Evolutionary conservation across 2,329 filamentous ascomycete genomes (phyloP).

Genomic region (Aspergillus arachidicola): DNA sequence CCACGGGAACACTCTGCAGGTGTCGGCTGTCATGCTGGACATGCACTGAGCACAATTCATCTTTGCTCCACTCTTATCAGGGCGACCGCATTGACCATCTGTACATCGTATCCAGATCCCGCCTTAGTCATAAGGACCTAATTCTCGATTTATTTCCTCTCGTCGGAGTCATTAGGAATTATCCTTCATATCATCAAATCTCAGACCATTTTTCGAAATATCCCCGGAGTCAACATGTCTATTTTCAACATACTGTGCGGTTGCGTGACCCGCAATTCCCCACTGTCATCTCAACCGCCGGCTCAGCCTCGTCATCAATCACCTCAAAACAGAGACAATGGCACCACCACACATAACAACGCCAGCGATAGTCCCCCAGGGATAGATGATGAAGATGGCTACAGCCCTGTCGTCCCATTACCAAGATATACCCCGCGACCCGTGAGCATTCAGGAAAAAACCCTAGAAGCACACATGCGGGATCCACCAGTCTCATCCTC

Average conservation of each 20-base stretch:
- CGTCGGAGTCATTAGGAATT: neutral
- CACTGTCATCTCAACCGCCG: neutral
- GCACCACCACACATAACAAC: constrained; percentile 1
- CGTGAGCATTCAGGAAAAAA: constrained; percentile 43
- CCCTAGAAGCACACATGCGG: constrained; percentile 36
- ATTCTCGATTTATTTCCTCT: neutral
- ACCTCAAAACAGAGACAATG: neutral
- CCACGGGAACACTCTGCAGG: neutral
- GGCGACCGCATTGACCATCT: neutral
- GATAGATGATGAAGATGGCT: constrained; percentile 28
- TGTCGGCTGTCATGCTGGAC: neutral
- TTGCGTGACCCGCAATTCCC: neutral
- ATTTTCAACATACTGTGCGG: neutral
- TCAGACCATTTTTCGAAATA: neutral
- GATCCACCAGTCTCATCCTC: constrained; percentile 33
- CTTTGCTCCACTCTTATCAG: neutral
- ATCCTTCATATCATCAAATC: neutral
- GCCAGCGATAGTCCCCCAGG: neutral
- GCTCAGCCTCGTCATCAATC: constrained; percentile 6
- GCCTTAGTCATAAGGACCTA: neutral
- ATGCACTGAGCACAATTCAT: neutral
- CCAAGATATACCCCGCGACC: constrained; percentile 46
- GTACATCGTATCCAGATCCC: neutral
- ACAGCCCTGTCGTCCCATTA: constrained; percentile 37
- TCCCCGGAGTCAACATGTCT: neutral